Base-by-base conservation (phyloP, 2,329 filamentous ascomycete species). In the Juglanconis sp. region DNA sequence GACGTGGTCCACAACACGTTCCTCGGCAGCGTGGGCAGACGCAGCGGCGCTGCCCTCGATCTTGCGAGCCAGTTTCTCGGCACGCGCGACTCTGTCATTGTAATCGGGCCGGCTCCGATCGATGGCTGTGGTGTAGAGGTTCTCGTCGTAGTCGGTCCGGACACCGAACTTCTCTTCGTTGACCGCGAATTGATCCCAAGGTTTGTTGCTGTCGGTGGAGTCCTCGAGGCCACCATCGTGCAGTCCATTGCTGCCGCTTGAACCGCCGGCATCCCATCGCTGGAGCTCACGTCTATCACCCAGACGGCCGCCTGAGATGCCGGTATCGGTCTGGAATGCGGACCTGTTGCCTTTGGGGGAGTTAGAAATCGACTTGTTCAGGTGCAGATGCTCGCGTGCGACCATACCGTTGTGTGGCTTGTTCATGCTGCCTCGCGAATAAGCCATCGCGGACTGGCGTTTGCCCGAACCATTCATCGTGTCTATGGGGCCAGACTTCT, bases 161-260 rank as follows among this genome's bases (percentile, higher is more conserved):
- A 96, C 77, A 40, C 95, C 95, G 70, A 96, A 98, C 35, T 92
- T 85, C 59, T 87, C 83, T 75, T 96, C 91, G 70, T 98, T 98
- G 64, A 85, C 88, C 60, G 91, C 90, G 70, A 99, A 99, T 73
- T 99, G 95, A 72, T 99, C 94, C 95, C 95, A 99, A 8, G 56
- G 56, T 40, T 62, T 62, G 49, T 47, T 56, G 49, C 51, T 58
- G 52, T 63, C 59, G 47, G 49, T 67, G 2, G 80, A 68, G 54
- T 78, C 85, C 68, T 95, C 92, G 31, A 97, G 80, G 52, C 89
- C 88, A 65, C 90, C 81, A 69, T 93, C 88, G 46, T 84, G 73
- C 10, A 57, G 36, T 4, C 47, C 55, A 13, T 57, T 51, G 46
- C 55, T 34, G 53, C 32, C 15, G 34, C 82, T 82, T n/a, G n/a